phyloP scores from a whole-genome alignment of 2,329 filamentous ascomycete genomes.

The Xylaria sp. region DNA sequence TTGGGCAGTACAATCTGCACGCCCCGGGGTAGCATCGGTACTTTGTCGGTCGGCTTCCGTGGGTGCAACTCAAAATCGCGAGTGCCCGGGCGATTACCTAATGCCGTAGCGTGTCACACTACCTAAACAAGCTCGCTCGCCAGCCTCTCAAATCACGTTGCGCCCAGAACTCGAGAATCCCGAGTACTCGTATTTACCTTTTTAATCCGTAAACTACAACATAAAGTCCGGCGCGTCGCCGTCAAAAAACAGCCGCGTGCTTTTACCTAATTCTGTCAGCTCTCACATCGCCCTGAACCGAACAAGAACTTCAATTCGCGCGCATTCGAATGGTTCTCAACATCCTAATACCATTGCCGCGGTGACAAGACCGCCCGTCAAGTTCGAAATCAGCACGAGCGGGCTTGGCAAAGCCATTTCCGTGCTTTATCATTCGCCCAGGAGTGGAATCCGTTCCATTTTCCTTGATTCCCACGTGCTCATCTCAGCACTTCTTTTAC shows the following conservation, averaged over 20 bases:
- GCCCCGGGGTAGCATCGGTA: too few relatives aligned
- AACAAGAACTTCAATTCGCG: neutral
- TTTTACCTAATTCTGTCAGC: neutral
- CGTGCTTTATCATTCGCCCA: neutral
- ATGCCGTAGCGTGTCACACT: neutral
- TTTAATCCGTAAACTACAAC: neutral
- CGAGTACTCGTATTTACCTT: too few relatives aligned
- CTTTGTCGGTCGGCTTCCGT: too few relatives aligned
- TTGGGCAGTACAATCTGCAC: too few relatives aligned
- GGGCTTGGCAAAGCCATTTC: neutral
- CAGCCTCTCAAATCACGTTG: neutral
- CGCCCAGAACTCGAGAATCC: neutral
- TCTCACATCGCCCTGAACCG: neutral
- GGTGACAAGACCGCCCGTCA: neutral
- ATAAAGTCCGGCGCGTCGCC: neutral
- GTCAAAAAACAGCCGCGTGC: slow-evolving; percentile 5
- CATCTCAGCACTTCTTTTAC: neutral
- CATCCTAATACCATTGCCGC: too few relatives aligned
- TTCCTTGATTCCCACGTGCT: neutral
- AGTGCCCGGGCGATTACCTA: neutral
- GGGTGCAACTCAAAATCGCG: too few relatives aligned
- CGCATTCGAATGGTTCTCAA: neutral
- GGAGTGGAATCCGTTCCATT: neutral
- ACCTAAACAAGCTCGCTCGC: neutral
- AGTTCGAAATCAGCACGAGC: slow-evolving; percentile 6